Conservation (phyloP, 768 basidiomycete species). For the Pleurotus salmoneostramineus region DNA sequence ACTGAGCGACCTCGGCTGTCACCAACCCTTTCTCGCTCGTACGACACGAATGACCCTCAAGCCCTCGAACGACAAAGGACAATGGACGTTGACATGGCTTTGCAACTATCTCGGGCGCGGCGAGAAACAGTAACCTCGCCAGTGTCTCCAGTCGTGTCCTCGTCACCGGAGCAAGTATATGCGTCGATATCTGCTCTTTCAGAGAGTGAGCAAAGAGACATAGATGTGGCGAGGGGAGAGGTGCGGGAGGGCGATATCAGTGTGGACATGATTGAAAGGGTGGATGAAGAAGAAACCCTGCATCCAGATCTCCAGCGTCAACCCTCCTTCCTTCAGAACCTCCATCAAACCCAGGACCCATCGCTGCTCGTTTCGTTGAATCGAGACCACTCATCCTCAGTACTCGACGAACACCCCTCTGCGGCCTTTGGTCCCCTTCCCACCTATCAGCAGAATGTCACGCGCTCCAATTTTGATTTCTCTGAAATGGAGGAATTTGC, state of each 20-base stretch:
- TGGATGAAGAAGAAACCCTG: slow-evolving; percentile 18
- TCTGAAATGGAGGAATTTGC: slow-evolving; percentile 75
- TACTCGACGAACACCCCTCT: slow-evolving; percentile 26
- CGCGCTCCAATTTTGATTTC: slow-evolving; percentile 69
- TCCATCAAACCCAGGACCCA: slow-evolving; percentile 46
- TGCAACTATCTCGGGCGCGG: slow-evolving; percentile 71
- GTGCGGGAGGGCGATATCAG: slow-evolving; percentile 13
- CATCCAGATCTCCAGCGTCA: slow-evolving; percentile 13
- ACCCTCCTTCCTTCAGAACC: slow-evolving; percentile 29
- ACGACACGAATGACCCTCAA: slow-evolving; percentile 69
- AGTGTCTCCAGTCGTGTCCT: slow-evolving; percentile 28
- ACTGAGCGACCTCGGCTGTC: slow-evolving; percentile 45
- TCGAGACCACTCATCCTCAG: slow-evolving; percentile 23
- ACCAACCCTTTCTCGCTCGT: slow-evolving; percentile 57
- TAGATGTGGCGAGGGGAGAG: slow-evolving; percentile 34
- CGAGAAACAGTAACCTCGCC: slow-evolving; percentile 50
- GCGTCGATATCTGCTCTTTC: slow-evolving; percentile 38
- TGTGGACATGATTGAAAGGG: slow-evolving; percentile 15
- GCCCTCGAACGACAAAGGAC: slow-evolving; percentile 84
- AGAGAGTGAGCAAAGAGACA: slow-evolving; percentile 43
- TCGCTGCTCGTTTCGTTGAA: slow-evolving; percentile 33
- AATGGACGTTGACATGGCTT: slow-evolving; percentile 93
- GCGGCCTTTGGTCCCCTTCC: slow-evolving; percentile 47
- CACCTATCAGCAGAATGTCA: slow-evolving; percentile 60
- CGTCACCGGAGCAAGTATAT: slow-evolving; percentile 17